A percentile compares a stretch with the other conserved stretches of the same genome.
Conservation (phyloP, 495 filamentous ascomycete genomes). For the Penicillium coffeae region DNA sequence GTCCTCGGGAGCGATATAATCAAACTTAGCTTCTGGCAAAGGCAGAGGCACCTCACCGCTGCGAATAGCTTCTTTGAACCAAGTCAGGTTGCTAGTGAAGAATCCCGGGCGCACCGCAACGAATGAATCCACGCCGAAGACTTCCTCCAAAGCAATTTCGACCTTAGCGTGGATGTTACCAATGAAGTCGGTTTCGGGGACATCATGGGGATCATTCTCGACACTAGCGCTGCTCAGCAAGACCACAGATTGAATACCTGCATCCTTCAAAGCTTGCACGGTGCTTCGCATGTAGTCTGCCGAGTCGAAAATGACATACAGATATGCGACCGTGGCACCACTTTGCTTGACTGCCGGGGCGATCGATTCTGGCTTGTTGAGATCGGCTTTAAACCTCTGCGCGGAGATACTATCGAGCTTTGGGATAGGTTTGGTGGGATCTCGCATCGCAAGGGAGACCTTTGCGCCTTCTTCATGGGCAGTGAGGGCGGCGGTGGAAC, state of each 20-base stretch:
- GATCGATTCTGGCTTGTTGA: constrained; percentile 9
- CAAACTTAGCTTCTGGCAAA: constrained; percentile 3
- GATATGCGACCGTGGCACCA: constrained; percentile 10
- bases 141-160: constrained; percentile 14
- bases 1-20: constrained; percentile 16
- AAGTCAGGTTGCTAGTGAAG: constrained; percentile 13
- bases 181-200: constrained; percentile 3
- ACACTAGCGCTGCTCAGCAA: constrained; percentile 17
- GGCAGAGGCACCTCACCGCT: constrained; percentile 5
- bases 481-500: constrained; percentile 6
- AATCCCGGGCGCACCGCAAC: constrained; percentile 10
- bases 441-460: constrained; percentile 13
- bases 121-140: constrained; percentile 13
- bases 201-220: background rate
- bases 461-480: constrained; percentile 11
- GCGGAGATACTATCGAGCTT: background rate
- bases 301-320: constrained; percentile 9
- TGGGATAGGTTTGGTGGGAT: constrained; percentile 10
- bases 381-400: constrained; percentile 11
- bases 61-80: constrained; percentile 4
- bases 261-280: constrained; percentile 9
- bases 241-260: constrained; percentile 15
- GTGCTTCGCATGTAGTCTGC: constrained; percentile 6
- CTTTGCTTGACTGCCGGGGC: constrained; percentile 5
- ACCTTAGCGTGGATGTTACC: constrained; percentile 11